phyloP scores from a whole-genome alignment of 208 protist genomes.

The Histomonas meleagridis region DNA sequence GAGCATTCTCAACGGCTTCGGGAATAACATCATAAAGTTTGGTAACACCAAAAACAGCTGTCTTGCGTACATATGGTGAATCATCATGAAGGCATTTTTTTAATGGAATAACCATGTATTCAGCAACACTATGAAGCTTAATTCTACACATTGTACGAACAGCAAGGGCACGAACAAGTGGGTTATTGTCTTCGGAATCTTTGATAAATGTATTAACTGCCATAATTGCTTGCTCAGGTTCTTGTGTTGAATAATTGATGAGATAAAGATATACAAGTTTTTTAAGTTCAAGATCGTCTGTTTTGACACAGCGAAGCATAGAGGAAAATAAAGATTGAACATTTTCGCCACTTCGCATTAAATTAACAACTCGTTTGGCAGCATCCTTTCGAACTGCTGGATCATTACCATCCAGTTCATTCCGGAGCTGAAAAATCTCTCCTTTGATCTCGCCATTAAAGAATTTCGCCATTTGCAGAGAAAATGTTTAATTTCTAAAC shows the following conservation, averaged over 20 bases:
- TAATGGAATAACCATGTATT: slow-evolving; percentile 21
- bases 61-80: slow-evolving; percentile 70
- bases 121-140: background rate
- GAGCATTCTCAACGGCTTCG: slow-evolving; percentile 65
- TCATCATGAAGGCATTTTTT: background rate
- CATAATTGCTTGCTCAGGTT: slow-evolving; percentile 34
- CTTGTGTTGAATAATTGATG: background rate
- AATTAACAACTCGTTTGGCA: background rate
- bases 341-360: slow-evolving; percentile 4
- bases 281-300: background rate
- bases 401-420: background rate
- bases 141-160: slow-evolving; percentile 32
- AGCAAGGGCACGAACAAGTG: background rate
- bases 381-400: background rate
- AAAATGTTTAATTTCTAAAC: no score
- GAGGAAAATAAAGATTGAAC: background rate
- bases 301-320: background rate
- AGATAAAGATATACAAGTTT: slow-evolving; percentile 30
- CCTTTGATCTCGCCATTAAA: background rate
- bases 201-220: slow-evolving; percentile 21
- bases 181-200: background rate
- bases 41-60: slow-evolving; percentile 79
- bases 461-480: slow-evolving; percentile 33
- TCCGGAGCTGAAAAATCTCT: background rate
- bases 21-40: slow-evolving; percentile 86